Base-by-base conservation (phyloP, 306 rosid genomes). In the Hippophae gyantsensis region DNA sequence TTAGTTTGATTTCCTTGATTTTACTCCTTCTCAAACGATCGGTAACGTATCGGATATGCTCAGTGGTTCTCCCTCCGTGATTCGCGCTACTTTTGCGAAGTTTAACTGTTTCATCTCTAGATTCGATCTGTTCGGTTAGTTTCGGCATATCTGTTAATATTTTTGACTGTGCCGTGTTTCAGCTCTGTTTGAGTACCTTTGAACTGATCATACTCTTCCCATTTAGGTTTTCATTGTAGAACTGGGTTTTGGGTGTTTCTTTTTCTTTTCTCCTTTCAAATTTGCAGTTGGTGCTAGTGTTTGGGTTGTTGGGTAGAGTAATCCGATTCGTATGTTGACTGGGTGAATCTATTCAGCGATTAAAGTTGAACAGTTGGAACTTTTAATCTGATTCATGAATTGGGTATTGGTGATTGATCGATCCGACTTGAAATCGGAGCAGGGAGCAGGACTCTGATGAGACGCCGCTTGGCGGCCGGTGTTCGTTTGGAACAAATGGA, bases 381-480 rank as follows among this genome's bases (percentile, higher is more conserved):
- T 61, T 59, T 26, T 9, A 40, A 23, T 56, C 13, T 56, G 66
- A 53, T 45, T 69, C 9, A 40, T 48, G 76, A 12, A 69, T 67
- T 72, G 70, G 48, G 45, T 48, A 13, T 63, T 58, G 61, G 44
- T 72, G 77, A 58, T 62, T 64, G 55, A 27, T 52, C 52, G 54
- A 26, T 46, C 18, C 61, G 42, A 40, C 32, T 51, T 59, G 58
- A 32, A 18, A 32, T 32, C 38, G 58, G 32, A 38, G 64, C 67
- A 64, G 61, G 51, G 54, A 23, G 43, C 65, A 57, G 74, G 75
- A 63, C 61, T 72, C 54, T 69, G 66, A 87, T 92, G 97, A 84
- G 96, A 74, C 85, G 89, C 68, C 99, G 97, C 72, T 68, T 79
- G 43, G 60, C 77, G 72, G 64, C 81, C 68, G 76, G 54, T 68